Evolutionary conservation across 768 basidiomycete species (phyloP).

Genomic region (Leccinellum albellum): DNA sequence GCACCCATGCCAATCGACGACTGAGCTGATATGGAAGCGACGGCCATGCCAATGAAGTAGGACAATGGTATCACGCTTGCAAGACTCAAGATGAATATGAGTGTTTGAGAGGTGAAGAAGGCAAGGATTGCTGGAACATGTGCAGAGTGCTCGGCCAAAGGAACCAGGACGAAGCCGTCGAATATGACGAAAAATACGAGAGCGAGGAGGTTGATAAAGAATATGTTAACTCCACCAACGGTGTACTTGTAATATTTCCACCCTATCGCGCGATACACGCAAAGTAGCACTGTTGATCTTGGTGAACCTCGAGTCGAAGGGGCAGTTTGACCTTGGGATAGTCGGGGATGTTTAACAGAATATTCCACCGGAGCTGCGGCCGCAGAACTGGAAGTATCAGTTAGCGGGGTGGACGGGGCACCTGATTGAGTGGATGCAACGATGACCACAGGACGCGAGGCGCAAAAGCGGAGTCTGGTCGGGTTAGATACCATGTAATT

Average conservation of each 20-base stretch:
- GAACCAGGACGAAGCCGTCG: slow-evolving; percentile 81
- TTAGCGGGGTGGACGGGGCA: slow-evolving; percentile 7
- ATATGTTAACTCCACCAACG: slow-evolving; percentile 95
- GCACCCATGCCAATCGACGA: slow-evolving; percentile 99
- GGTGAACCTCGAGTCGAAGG: slow-evolving; percentile 70
- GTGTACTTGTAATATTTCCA: slow-evolving; percentile 98
- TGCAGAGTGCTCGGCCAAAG: slow-evolving; percentile 60
- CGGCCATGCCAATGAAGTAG: slow-evolving; percentile 99
- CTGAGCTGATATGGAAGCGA: slow-evolving; percentile 97
- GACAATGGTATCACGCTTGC: slow-evolving; percentile 93
- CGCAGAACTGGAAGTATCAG: slow-evolving; percentile 6
- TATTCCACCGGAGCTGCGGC: slow-evolving; percentile 40
- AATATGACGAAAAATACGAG: slow-evolving; percentile 96
- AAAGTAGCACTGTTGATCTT: slow-evolving; percentile 84
- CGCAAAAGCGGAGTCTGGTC: slow-evolving; percentile 85
- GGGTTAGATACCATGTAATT: slow-evolving; percentile 77
- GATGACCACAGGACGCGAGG: slow-evolving; percentile 73
- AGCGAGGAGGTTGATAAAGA: slow-evolving; percentile 93
- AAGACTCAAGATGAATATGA: slow-evolving; percentile 82
- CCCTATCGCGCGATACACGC: slow-evolving; percentile 90
- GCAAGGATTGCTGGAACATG: slow-evolving; percentile 63
- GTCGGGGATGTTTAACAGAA: slow-evolving; percentile 66
- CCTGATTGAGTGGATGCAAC: slow-evolving; percentile 29
- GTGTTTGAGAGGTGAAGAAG: slow-evolving; percentile 64
- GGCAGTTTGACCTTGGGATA: slow-evolving; percentile 85